Evolutionary conservation across 1,139 yeast genomes (phyloP).

Genomic region (Spathaspora sp.): DNA sequence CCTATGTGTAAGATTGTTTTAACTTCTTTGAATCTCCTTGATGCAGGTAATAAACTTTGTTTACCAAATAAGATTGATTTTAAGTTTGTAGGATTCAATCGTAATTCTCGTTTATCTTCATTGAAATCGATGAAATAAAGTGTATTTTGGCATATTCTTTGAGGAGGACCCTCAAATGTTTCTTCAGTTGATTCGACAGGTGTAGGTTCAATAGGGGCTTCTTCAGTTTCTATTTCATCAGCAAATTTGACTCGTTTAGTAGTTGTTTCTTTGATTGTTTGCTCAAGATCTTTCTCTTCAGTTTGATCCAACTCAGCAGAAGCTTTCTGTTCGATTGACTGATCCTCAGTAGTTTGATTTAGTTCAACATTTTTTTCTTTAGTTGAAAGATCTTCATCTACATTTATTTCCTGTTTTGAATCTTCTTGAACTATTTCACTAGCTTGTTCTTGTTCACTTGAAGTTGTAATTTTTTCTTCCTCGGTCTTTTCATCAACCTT

Average conservation of each 20-base stretch:
- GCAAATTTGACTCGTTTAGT: conserved; percentile 28
- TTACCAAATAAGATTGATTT: conserved; percentile 58
- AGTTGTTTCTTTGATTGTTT: not conserved
- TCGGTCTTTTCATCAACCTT: not conserved
- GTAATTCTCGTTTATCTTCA: conserved; percentile 22
- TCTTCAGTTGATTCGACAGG: conserved; percentile 28
- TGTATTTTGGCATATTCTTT: conserved; percentile 52
- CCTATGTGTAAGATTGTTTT: conserved; percentile 56
- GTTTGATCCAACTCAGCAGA: not conserved
- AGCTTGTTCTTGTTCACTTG: not conserved
- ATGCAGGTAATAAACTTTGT: conserved; percentile 52
- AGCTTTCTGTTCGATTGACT: not conserved
- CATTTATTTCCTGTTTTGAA: conserved; percentile 9
- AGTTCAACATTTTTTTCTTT: conserved; percentile 12
- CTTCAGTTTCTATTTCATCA: conserved; percentile 18
- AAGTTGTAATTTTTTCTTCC: not conserved
- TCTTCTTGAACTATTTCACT: conserved; percentile 3
- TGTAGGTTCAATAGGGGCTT: not conserved
- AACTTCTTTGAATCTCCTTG: conserved; percentile 53
- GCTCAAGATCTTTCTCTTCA: conserved; percentile 6
- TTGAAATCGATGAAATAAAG: conserved; percentile 51
- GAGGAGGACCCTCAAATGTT: conserved; percentile 64
- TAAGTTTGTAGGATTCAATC: conserved; percentile 26
- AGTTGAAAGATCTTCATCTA: conserved; percentile 8
- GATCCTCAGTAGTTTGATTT: conserved; percentile 6